Base-by-base conservation (phyloP, 1,139 yeast genomes). In the Suhomyces chickasaworum region DNA sequence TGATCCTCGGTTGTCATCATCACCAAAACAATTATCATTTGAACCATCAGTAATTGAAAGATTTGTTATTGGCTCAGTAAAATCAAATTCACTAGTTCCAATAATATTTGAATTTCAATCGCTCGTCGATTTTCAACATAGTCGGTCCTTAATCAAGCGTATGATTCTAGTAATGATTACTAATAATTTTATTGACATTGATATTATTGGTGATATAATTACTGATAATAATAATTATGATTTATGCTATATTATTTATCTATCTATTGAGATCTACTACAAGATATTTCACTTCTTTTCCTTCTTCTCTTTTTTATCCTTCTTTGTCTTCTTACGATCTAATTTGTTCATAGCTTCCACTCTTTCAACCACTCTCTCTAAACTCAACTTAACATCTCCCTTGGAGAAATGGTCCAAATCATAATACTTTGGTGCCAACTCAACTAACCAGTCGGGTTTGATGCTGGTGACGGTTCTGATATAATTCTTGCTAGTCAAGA, bases 391-490 rank as follows among this genome's bases (percentile, higher is more conserved):
- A 42, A 89, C 91, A 60, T 89, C 96, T 43, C 96, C 96, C 62
- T 85, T 85, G 54, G 79, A 78, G 68, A 89, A 89, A 57, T 85
- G 83, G 36, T 77, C 81, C 55, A 89, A 66, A 55, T 88, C 84
- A 65, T 84, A 90, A 65, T 90, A 90, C 46, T 82, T 84, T 4
- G 97, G 96, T 1, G 97, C 96, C 50, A 84, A 71, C 60, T 90
- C 95, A 44, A 90, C 73, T 56, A 56, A 75, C 96, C 99, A 88
- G 59, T 90, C 97, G 1, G 98, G 95, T 62, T 84, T 85, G 45
- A 93, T 84, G 6, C 84, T 77, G n/a, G 98, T 93, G 12, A 91
- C 97, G 0, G 98, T 93, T 58, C 99, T 78, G 53, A 93, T 89
- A 64, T 93, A 93, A 64, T 93, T 93, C 66, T 91, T 89, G 21